These are phyloP conservation scores for Volutella citrinella DNA, from an alignment of 2,329 filamentous ascomycete species.

Conservation along the genomic window DNA sequence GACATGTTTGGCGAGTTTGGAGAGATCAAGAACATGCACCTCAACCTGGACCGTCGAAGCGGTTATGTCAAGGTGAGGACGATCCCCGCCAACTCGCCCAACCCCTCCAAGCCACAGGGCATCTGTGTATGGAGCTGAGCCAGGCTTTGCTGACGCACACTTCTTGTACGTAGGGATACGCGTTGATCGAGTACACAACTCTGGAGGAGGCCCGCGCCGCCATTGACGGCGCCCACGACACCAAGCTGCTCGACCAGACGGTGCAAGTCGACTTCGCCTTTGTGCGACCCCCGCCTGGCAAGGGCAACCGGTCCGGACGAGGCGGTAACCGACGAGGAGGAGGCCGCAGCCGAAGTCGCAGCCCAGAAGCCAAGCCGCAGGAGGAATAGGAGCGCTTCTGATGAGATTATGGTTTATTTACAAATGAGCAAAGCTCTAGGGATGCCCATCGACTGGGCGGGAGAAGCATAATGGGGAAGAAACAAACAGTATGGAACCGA, in stretches of 20 bases:
- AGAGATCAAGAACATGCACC: slow-evolving; percentile 82
- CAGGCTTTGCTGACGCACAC: not conserved
- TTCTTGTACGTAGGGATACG: slow-evolving; percentile 65
- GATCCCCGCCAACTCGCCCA: no score
- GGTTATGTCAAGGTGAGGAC: slow-evolving; percentile 76
- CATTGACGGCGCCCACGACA: slow-evolving; percentile 73
- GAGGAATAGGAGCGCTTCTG: slow-evolving; percentile 31
- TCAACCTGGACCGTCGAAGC: slow-evolving; percentile 78
- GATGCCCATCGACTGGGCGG: no score
- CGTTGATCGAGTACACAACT: slow-evolving; percentile 79
- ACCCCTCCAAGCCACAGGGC: not conserved
- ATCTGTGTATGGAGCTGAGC: not conserved
- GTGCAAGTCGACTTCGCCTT: slow-evolving; percentile 82
- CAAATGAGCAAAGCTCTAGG: no score
- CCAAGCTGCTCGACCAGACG: slow-evolving; percentile 78
- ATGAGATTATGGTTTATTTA: slow-evolving; percentile 7
- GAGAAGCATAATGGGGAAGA: slow-evolving; percentile 2
- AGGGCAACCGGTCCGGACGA: slow-evolving; percentile 36
- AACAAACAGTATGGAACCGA: not conserved
- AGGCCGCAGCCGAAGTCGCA: slow-evolving; percentile 48
- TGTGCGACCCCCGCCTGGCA: slow-evolving; percentile 69
- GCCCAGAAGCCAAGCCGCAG: slow-evolving; percentile 40
- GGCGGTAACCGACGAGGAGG: slow-evolving; percentile 39
- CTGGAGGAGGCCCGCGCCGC: slow-evolving; percentile 77
- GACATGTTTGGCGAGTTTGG: slow-evolving; percentile 82